phyloP scores from a whole-genome alignment of 177 flowering plant species.

The Vitis hybrid region DNA sequence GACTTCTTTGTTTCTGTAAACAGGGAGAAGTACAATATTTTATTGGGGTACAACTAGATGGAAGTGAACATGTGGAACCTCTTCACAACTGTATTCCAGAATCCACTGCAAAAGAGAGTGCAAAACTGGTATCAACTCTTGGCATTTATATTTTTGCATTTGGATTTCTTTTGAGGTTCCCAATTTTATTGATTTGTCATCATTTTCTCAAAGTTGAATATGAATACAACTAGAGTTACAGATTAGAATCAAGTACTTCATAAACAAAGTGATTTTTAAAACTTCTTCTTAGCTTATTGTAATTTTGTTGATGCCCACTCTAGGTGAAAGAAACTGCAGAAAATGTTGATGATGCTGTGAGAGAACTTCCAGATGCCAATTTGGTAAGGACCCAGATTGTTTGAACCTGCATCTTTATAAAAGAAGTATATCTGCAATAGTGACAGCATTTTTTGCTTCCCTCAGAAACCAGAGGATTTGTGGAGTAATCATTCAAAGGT shows the following conservation, averaged over 20 bases:
- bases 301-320: conserved; percentile 7
- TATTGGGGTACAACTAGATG: conserved; percentile 98
- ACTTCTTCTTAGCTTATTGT: neutral
- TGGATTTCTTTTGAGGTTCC: neutral
- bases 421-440: neutral
- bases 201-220: no score
- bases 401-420: neutral
- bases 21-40: conserved; percentile 99
- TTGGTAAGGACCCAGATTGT: conserved; percentile 40
- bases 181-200: neutral
- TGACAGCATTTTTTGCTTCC: conserved; percentile 9
- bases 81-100: conserved; percentile 80
- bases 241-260: no score
- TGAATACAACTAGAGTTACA: no score
- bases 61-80: conserved; percentile 93
- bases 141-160: conserved; percentile 6
- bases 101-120: conserved; percentile 59
- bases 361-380: conserved; percentile 99
- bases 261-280: neutral
- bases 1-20: conserved; percentile 8
- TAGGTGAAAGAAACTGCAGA: conserved; percentile 92
- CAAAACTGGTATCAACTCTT: conserved; percentile 52
- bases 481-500: conserved; percentile 85
- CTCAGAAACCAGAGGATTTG: conserved; percentile 92
- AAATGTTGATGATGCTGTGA: conserved; percentile 86